Evolutionary conservation across 257 asterid genomes (phyloP), one percentile per base, ranked within the genome.

Genomic region (Nicotiana attenuata): DNA sequence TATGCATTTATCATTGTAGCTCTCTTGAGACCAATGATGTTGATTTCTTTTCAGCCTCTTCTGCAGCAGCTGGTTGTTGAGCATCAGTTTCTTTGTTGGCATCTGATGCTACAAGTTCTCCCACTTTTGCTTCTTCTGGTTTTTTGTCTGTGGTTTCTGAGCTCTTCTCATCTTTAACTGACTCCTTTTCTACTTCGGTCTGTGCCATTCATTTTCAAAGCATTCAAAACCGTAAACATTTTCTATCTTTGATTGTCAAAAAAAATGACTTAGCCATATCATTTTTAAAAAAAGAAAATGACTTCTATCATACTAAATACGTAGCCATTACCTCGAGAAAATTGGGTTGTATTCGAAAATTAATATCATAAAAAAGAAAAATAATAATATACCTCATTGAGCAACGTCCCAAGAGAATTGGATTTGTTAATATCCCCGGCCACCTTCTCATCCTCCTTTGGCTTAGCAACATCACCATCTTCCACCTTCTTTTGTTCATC

Each of bases 401-500:
- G 8, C 11, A 11, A 64, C 2, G 35, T 31, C 38, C n/a, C 73
- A 24, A 8, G 20, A 0, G 7, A 33, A 35, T 45, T 16, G 45
- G 61, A 10, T 41, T 11, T 9, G n/a, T 16, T 17, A 16, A 13
- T 64, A 47, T 76, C 76, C 55, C 56, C 86, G 4, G 60, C 53
- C 17, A 78, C 78, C 26, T 85, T 73, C 38, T 28, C 82, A 55
- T 65, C 85, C 55, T 84, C 80, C 41, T 29, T 47, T 9, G 56
- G 35, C 33, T 84, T 80, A 4, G 63, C 81, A 31, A 5, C 67
- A 33, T 55, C 83, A 4, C 28, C 84, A 16, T 24, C 81, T n/a
- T 85, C 90, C 13, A 38, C 81, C 86, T 82, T 85, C 55, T 71
- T 68, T 68, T 68, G 33, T 69, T 28, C 56, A 47, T 68, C 77